phyloP scores from a whole-genome alignment of 106 monocot genomes.

The Phalaenopsis equestris region DNA sequence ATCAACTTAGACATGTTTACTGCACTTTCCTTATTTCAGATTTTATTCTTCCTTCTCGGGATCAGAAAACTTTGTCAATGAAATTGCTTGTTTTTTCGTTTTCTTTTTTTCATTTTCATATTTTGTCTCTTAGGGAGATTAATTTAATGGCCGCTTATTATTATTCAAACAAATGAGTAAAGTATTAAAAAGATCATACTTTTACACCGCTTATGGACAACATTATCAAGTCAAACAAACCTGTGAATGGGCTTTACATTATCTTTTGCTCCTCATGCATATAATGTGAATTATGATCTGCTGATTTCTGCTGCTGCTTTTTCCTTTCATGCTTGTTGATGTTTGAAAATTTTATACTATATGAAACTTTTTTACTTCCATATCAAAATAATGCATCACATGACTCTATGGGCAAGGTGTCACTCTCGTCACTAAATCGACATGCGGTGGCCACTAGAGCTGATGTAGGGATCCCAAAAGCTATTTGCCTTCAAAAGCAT shows the following conservation, averaged over 20 bases:
- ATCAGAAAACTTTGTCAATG: neutral
- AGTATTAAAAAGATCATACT: neutral
- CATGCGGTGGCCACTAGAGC: slow-evolving; percentile 95
- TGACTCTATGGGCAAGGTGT: slow-evolving; percentile 50
- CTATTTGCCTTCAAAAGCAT: slow-evolving; percentile 83
- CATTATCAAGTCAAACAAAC: neutral
- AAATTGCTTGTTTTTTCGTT: neutral
- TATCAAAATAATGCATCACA: neutral
- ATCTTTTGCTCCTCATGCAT: neutral
- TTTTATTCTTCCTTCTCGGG: neutral
- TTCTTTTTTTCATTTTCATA: neutral
- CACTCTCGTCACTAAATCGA: slow-evolving; percentile 92
- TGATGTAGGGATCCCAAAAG: slow-evolving; percentile 93
- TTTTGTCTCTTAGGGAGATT: neutral
- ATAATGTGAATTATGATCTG: slow-evolving; percentile 1
- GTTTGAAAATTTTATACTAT: neutral
- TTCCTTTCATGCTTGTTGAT: neutral
- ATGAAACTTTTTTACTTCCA: neutral
- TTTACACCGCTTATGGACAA: neutral
- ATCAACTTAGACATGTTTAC: neutral
- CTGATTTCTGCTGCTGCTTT: neutral
- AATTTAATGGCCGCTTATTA: neutral
- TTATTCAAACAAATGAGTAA: neutral
- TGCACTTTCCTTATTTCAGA: neutral
- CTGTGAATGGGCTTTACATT: neutral